These are phyloP conservation scores for Veloporphyrellus conicus DNA, from an alignment of 1,284 basidiomycete species.

Conservation along the genomic window DNA sequence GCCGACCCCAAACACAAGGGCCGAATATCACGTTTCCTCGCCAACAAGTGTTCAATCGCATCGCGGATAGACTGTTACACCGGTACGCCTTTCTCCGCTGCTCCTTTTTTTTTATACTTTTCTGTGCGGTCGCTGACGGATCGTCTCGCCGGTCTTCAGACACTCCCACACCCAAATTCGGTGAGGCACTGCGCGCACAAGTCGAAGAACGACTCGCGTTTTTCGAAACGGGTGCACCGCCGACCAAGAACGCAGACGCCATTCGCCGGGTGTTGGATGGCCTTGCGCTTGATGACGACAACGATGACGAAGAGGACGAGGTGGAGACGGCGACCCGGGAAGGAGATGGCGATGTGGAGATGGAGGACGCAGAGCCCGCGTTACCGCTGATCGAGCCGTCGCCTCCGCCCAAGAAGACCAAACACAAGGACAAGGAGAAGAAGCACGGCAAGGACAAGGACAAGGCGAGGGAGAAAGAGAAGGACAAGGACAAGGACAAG, in stretches of 20 bases:
- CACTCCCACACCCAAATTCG: constrained; percentile 88
- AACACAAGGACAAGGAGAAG: constrained; percentile 19
- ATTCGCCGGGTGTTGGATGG: constrained; percentile 85
- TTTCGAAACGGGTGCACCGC: constrained; percentile 86
- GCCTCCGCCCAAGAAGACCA: constrained; percentile 49
- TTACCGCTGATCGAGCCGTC: constrained; percentile 54
- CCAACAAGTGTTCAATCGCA: constrained; percentile 99
- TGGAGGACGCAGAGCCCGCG: constrained; percentile 47
- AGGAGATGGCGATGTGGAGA: constrained; percentile 36
- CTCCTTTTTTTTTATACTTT: no score
- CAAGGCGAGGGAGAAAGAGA: background rate
- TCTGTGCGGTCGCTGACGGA: background rate
- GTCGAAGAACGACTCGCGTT: constrained; percentile 95
- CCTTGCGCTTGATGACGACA: constrained; percentile 71
- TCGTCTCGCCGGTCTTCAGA: constrained; percentile 42
- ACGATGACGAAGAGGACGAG: constrained; percentile 55
- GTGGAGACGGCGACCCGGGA: background rate
- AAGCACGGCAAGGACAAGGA: constrained; percentile 11
- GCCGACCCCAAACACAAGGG: constrained; percentile 96
- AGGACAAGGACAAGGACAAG: background rate
- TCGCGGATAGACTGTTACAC: constrained; percentile 97
- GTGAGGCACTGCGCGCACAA: constrained; percentile 88
- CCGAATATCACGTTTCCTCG: constrained; percentile 94
- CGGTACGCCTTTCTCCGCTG: constrained; percentile 44
- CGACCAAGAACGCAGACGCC: constrained; percentile 82